A percentile compares a stretch with the other conserved stretches of the same genome.
Evolutionary conservation across 2,329 filamentous ascomycete genomes (phyloP).

Genomic region (Fusarium sp.): DNA sequence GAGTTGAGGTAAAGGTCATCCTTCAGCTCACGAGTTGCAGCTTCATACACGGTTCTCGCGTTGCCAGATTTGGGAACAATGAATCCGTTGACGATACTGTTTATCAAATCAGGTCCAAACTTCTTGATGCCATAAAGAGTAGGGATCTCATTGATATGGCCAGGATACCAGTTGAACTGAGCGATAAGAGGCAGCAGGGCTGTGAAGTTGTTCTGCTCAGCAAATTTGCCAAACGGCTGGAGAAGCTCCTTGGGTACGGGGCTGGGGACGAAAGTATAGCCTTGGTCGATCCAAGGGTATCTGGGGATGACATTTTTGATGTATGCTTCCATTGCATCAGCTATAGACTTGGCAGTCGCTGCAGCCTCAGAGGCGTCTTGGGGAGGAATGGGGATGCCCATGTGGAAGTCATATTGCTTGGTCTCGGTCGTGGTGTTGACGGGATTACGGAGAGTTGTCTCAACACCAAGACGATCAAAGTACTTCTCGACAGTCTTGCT

Average conservation of each 20-base stretch:
- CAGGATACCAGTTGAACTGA: constrained; percentile 37
- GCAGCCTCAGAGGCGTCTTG: neutral
- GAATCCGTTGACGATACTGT: constrained; percentile 15
- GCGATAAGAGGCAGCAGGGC: constrained; percentile 22
- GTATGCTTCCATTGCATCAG: constrained; percentile 16
- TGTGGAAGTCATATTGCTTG: constrained; percentile 31
- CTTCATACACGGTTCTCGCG: constrained; percentile 21
- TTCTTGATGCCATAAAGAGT: constrained; percentile 37
- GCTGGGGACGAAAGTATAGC: constrained; percentile 21
- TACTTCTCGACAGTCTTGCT: constrained; percentile 29
- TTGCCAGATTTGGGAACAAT: constrained; percentile 20
- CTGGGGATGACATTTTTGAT: constrained; percentile 19
- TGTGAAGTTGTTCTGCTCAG: constrained; percentile 24
- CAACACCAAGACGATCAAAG: constrained; percentile 22
- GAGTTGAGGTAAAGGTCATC: constrained; percentile 21
- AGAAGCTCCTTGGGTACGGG: constrained; percentile 34
- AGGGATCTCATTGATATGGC: constrained; percentile 26
- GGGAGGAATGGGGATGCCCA: constrained; percentile 30
- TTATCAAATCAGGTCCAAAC: constrained; percentile 26
- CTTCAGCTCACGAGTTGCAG: constrained; percentile 11
- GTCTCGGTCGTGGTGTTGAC: neutral
- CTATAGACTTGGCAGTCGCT: constrained; percentile 1
- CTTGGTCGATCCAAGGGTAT: constrained; percentile 39
- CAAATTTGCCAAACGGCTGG: constrained; percentile 34
- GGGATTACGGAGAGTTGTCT: neutral